Base-by-base conservation (phyloP, 2,329 filamentous ascomycete genomes). In the Xylariaceae sp. region DNA sequence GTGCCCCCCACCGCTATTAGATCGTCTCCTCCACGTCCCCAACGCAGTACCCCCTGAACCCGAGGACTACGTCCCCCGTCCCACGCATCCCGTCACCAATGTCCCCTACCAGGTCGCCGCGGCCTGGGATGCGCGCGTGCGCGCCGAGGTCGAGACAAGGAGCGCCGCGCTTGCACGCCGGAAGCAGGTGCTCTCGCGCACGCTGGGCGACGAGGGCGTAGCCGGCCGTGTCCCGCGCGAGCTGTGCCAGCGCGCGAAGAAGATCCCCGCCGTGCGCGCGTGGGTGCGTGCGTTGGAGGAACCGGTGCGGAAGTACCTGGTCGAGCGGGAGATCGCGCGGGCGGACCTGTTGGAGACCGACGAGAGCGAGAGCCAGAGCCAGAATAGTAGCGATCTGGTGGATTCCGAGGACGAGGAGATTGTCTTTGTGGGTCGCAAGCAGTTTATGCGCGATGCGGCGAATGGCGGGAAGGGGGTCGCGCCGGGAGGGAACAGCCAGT, bases 51-150 rank as follows among this genome's bases (percentile, higher is more conserved):
- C 92, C 0, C 94, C 94, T 0, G 80, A 88, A 50, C 86, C 92
- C 0, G 81, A 80, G 59, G 94, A 99, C 76, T 97, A 89, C 88
- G 83, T 88, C 67, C 83, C 93, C 52, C 86, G 83, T 49, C 90
- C 93, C 2, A 94, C 92, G 11, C 85, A 97, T 73, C 87, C 87
- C 3, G 82, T 90, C 54, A 86, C 88, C 68, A 78, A 82, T 60
- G 86, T 97, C 13, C 94, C 92, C 0, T 97, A 97, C 77, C 92
- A 93, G 70, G 81, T 97, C 57, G 93, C 93, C 56, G 69, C 78
- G 52, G 56, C 62, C 4, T 72, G 72, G 68, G 70, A 73, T n/a
- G 66, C 78, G 55, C 79, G 79, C 23, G 74, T 82, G 66, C 79
- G 76, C 64, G 67, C 65, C 59, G 67, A 72, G 30, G 79, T 78